Base-by-base conservation (phyloP, 495 filamentous ascomycete species). In the Beverwykella pulmonaria region DNA sequence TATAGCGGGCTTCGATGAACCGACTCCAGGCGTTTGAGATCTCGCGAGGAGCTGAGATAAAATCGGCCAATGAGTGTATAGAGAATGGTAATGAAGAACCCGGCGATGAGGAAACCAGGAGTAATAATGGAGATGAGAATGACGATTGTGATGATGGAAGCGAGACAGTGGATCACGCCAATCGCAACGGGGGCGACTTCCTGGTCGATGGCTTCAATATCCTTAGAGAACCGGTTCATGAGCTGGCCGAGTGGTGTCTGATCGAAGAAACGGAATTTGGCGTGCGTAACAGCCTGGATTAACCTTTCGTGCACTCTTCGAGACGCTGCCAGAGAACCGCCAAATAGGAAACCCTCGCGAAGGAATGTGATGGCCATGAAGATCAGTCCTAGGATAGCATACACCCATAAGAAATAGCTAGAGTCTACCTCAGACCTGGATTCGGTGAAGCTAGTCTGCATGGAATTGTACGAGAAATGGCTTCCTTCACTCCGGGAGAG, bases 211-310 rank as follows among this genome's bases (percentile, higher is more conserved):
- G 92, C 87, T 74, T 99, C 94, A 26, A 98, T 82, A 76, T 98
- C 95, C 76, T 97, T 98, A 66, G 93, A 97, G 77, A 99, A 99
- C 39, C 95, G 84, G 76, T 99, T 99, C 90, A 98, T 98, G 67
- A 99, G 83, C 76, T 97, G 94, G 14, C 95, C 95, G 0, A 97
- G 84, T 6, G 95, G 95, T 1, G 95, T 99, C 1, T 92, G 91
- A 75, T 99, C 95, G 74, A 99, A 99, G 81, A 99, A 99, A 67
- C 90, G 90, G 79, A 98, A 96, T 72, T 91, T 92, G 17, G 95
- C 95, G 55, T 92, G 87, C 59, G 91, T 88, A 27, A 99, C 84
- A 3, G 90, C 79, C 25, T 85, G 82, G 76, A 98, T 87, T 49
- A 99, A 83, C 26, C 85, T 82, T 59, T 86, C 81, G 74, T 99